Conservation (phyloP, 306 rosid genomes). For the Dryas alaskensis region DNA sequence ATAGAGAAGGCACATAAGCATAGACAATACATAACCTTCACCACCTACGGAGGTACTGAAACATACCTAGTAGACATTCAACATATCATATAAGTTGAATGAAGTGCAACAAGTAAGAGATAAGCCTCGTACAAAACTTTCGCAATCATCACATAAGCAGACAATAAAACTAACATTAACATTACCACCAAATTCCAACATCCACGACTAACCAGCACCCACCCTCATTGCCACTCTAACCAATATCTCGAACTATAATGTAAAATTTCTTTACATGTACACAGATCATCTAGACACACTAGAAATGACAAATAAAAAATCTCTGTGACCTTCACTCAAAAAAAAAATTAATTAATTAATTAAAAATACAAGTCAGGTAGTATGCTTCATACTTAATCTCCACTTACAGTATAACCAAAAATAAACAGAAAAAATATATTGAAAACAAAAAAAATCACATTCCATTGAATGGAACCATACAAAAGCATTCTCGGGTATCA, state of each 20-base stretch:
- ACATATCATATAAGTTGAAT: slow-evolving; percentile 4
- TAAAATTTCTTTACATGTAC: not conserved
- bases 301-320: not conserved
- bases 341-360: not conserved
- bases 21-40: slow-evolving; percentile 21
- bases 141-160: not conserved
- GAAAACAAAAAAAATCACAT: not conserved
- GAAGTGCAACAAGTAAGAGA: not conserved
- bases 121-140: not conserved
- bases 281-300: not conserved
- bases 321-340: not conserved
- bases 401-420: not conserved
- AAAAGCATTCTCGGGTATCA: not conserved
- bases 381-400: not conserved
- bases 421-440: too few species aligned
- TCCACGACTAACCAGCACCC: not conserved
- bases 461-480: not conserved
- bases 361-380: too few species aligned
- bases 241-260: not conserved
- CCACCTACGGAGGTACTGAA: not conserved
- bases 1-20: slow-evolving; percentile 11
- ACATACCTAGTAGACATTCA: slow-evolving; percentile 4
- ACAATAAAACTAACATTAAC: not conserved
- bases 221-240: not conserved
- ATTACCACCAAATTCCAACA: not conserved